phyloP scores from a whole-genome alignment of 2,329 filamentous ascomycete species.

The Fusarium circinatum region DNA sequence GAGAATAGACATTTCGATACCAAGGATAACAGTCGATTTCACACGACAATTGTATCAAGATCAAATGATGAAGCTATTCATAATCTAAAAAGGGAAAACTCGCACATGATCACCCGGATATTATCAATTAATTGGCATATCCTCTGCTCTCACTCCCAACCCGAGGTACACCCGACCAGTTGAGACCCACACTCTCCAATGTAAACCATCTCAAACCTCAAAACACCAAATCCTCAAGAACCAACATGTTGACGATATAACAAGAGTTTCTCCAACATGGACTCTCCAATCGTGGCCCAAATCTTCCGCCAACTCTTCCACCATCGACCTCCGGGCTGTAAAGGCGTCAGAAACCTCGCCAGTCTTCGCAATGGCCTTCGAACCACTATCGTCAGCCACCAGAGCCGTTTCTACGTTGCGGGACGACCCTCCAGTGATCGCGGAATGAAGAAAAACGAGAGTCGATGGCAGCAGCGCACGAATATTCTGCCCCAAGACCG shows the following conservation, averaged over 20 bases:
- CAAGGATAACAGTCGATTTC: background rate
- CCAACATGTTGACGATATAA: conserved; percentile 21
- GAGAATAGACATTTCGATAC: background rate
- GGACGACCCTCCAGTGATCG: conserved; percentile 49
- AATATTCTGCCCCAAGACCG: conserved; percentile 81
- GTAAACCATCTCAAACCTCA: conserved; percentile 20
- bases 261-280: conserved; percentile 65
- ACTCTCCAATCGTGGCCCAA: conserved; percentile 80
- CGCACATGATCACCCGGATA: conserved; percentile 19
- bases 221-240: background rate
- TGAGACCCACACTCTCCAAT: conserved; percentile 28
- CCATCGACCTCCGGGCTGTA: conserved; percentile 59
- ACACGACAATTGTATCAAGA: background rate
- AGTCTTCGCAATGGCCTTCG: conserved; percentile 40
- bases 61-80: background rate
- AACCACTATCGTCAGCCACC: conserved; percentile 18
- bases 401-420: conserved; percentile 45
- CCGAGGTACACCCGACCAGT: conserved; percentile 41
- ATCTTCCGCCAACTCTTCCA: conserved; percentile 88
- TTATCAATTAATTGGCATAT: background rate
- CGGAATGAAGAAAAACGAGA: conserved; percentile 66
- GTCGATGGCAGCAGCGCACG: conserved; percentile 86
- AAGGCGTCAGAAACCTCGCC: conserved; percentile 41
- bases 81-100: conserved; percentile 32
- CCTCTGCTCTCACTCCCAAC: background rate